These are phyloP conservation scores for Albophoma yamanashiensis DNA, from an alignment of 2,329 filamentous ascomycete species.

Conservation along the genomic window DNA sequence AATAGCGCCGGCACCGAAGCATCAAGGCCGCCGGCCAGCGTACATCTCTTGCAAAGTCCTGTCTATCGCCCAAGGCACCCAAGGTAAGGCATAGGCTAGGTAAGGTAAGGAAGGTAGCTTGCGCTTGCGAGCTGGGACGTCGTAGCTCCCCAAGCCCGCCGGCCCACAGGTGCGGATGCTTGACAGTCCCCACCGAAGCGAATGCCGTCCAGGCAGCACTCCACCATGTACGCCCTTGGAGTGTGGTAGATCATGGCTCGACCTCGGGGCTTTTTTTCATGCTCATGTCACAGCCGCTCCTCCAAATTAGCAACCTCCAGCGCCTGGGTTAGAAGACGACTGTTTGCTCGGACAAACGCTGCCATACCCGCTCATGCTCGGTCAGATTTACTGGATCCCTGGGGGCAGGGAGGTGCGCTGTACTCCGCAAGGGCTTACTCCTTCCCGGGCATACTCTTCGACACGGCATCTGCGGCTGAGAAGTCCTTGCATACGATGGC, in stretches of 20 bases:
- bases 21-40: neutral
- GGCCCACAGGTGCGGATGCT: neutral
- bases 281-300: neutral
- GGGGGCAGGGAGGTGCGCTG: neutral
- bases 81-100: too few relatives aligned
- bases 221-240: neutral
- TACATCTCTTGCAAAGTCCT: neutral
- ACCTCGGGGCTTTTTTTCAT: neutral
- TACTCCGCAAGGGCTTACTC: neutral
- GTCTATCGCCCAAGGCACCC: neutral
- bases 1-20: neutral
- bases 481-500: neutral
- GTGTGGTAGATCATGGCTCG: neutral
- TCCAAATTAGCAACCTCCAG: neutral
- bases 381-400: neutral
- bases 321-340: neutral
- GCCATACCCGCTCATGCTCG: neutral
- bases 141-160: neutral
- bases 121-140: neutral
- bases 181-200: neutral
- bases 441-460: neutral
- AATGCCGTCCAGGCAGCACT: neutral
- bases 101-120: neutral
- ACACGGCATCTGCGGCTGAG: neutral
- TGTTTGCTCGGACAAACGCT: neutral